Evolutionary conservation across 1,139 yeast species (phyloP), one percentile per base, ranked within the genome.

Genomic region (Keqinozyma sinolaborantium): DNA sequence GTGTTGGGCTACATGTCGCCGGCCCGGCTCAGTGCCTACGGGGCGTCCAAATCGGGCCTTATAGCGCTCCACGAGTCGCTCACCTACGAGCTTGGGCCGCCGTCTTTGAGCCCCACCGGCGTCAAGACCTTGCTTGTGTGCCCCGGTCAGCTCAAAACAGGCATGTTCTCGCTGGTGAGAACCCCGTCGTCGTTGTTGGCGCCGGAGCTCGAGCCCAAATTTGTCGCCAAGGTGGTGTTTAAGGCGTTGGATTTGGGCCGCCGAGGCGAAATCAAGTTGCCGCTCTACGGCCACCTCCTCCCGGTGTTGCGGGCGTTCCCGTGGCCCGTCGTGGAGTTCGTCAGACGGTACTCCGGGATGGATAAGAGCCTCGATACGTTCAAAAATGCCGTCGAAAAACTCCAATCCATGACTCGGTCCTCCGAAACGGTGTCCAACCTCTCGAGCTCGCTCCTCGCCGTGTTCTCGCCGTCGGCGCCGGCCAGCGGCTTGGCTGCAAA

Each of bases 11-110:
- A 83, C 41, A 70, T 84, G 67, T 74, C 95, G 0, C 97, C 97
- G 0, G 92, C 95, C 5, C 64, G 81, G 21, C 63, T 86, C 34
- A 75, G 84, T 43, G 85, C 85, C 0, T 90, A 90, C 48, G 95
- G 96, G 0, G 95, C 97, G 0, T 76, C 95, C 6, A 90, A 90
- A 54, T 82, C 95, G 0, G 97, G 95, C 0, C 56, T 86, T 19
- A 73, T 90, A 32, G 88, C 94, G 0, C 60, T 88, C 28, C 97
- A 90, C 51, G 95, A 86, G 50, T 79, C 92, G 1, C 60, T 90
- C 25, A 78, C 87, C 0, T 77, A 77, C 42, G 95, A 85, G 50
- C 52, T 86, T 24, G 80, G 80, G 0, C 64, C 73, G 0, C 80
- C 80, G 0, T 58, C 71, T 4, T 42, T 67, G 24, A 60, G 58